Percentiles rank a stretch among this genome's conserved stretches.
Evolutionary conservation across 768 basidiomycete genomes (phyloP).

Genomic region (Lentinula sp.): DNA sequence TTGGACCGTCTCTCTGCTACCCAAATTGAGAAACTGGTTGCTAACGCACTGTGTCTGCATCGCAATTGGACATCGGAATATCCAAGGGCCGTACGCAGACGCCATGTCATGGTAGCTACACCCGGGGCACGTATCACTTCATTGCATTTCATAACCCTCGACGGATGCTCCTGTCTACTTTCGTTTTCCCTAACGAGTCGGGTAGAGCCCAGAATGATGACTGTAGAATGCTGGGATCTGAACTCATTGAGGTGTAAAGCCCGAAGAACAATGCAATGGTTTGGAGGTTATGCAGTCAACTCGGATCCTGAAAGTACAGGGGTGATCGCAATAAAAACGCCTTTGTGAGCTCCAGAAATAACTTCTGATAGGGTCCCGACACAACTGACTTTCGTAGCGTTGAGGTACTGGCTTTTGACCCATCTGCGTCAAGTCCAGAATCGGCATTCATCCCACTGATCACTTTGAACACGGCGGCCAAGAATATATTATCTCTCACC

Average conservation of each 20-base stretch:
- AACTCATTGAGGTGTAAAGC: slow-evolving; percentile 35
- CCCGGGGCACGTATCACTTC: slow-evolving; percentile 30
- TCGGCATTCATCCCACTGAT: slow-evolving; percentile 28
- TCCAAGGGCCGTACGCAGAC: slow-evolving; percentile 24
- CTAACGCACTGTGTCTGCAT: slow-evolving; percentile 34
- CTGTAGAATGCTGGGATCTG: slow-evolving; percentile 57
- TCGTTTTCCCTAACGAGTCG: slow-evolving; percentile 28
- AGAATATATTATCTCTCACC: slow-evolving; percentile 27
- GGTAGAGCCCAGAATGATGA: slow-evolving; percentile 18
- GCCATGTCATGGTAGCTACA: slow-evolving; percentile 18
- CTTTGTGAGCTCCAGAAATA: slow-evolving; percentile 24
- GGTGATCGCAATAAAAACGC: slow-evolving; percentile 35
- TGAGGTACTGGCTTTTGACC: slow-evolving; percentile 35
- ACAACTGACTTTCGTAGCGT: slow-evolving; percentile 22
- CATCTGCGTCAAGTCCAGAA: slow-evolving; percentile 25
- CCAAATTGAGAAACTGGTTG: slow-evolving; percentile 38
- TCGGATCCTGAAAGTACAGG: slow-evolving; percentile 24
- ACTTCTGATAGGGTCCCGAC: not conserved
- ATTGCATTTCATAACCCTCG: slow-evolving; percentile 40
- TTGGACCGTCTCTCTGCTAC: slow-evolving; percentile 29
- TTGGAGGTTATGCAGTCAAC: slow-evolving; percentile 43
- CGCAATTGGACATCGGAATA: slow-evolving; percentile 41
- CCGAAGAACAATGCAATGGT: slow-evolving; percentile 24
- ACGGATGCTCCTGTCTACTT: slow-evolving; percentile 38
- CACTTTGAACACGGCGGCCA: slow-evolving; percentile 23